A percentile compares a stretch with the other conserved stretches of the same genome.
phyloP scores from a whole-genome alignment of 2,329 filamentous ascomycete genomes.

The Alternaria dauci region DNA sequence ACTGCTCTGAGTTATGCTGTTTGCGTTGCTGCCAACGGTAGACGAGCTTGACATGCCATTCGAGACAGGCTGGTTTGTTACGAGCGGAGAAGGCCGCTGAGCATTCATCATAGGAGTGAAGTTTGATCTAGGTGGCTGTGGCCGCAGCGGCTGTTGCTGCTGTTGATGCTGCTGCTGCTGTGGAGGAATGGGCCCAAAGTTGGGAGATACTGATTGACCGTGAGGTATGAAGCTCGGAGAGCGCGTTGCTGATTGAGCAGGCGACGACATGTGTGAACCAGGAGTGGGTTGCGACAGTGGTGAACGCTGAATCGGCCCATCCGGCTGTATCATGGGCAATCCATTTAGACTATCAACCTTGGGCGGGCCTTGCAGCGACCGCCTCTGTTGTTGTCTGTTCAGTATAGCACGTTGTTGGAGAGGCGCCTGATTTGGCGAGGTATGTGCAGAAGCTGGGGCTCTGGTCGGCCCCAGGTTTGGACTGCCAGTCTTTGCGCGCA shows the following conservation, averaged over 20 bases:
- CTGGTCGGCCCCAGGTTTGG: slow-evolving; percentile 76
- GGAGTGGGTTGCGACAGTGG: slow-evolving; percentile 83
- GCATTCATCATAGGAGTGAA: slow-evolving; percentile 54
- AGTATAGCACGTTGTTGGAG: slow-evolving; percentile 82
- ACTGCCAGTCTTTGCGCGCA: slow-evolving; percentile 90
- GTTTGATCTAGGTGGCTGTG: slow-evolving; percentile 59
- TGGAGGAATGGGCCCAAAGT: slow-evolving; percentile 62
- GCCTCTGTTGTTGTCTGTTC: slow-evolving; percentile 77
- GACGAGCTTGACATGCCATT: slow-evolving; percentile 50
- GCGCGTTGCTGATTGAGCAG: slow-evolving; percentile 63
- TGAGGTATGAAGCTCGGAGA: slow-evolving; percentile 68
- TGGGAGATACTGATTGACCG: slow-evolving; percentile 68
- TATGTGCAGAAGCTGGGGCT: slow-evolving; percentile 63
- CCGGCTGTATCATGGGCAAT: slow-evolving; percentile 52
- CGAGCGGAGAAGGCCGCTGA: slow-evolving; percentile 49
- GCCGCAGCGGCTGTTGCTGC: slow-evolving; percentile 47
- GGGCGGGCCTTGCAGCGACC: slow-evolving; percentile 77
- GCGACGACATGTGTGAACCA: slow-evolving; percentile 78
- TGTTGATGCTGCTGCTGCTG: slow-evolving; percentile 36
- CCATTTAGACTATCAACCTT: slow-evolving; percentile 67
- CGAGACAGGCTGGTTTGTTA: slow-evolving; percentile 47
- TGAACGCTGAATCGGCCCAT: slow-evolving; percentile 61
- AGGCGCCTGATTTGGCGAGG: slow-evolving; percentile 64
- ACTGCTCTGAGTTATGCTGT: slow-evolving; percentile 48
- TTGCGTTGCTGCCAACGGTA: slow-evolving; percentile 47